Base-by-base conservation (phyloP, 108 stramenopile species). In the Schizochytrium sp. region DNA sequence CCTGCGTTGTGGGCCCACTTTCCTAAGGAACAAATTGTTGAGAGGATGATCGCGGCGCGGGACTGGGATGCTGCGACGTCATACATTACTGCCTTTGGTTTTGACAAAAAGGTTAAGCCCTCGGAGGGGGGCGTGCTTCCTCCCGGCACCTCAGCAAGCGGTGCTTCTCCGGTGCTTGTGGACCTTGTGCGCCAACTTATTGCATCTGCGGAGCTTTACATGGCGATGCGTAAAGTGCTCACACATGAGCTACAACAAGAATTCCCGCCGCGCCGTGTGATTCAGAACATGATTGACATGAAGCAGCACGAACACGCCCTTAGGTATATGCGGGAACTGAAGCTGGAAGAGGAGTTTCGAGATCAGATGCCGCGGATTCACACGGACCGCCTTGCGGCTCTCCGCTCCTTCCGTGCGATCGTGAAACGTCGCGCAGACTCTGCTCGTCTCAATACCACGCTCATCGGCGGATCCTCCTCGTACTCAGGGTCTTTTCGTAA, bases 291-390 rank as follows among this genome's bases (percentile, higher is more conserved):
- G 76, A 83, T 83, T 40, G 76, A 83, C 50, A 49, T 55, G 47
- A 83, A 83, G 28, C 76, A 83, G 53, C 76, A 83, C 47, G 76
- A 83, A 53, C 76, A 83, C 53, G 76, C 76, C 5, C 28, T 83
- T 5, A n/a, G 53, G 50, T 83, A 83, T 53, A 83, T 83, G 76
- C 47, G 53, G 7, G 50, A 55, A n/a, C 53, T 83, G n/a, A 83
- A 83, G 76, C 76, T 83, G 7, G 76, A 83, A 40, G 50, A 83
- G 15, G 50, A 55, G 28, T 83, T 83, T 53, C 28, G 55, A 40
- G 53, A 83, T 38, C 53, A 83, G 10, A 47, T 55, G 76, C 28
- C 76, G 10, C 76, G 76, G 38, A 83, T 83, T 2, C 76, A 83
- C 3, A 55, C 47, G 1, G 76, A 83, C 76, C 47, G 76, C 17